Evolutionary conservation across 495 filamentous ascomycete genomes (phyloP), one percentile per base, ranked within the genome.

Genomic region (Aspergillus biplanus): DNA sequence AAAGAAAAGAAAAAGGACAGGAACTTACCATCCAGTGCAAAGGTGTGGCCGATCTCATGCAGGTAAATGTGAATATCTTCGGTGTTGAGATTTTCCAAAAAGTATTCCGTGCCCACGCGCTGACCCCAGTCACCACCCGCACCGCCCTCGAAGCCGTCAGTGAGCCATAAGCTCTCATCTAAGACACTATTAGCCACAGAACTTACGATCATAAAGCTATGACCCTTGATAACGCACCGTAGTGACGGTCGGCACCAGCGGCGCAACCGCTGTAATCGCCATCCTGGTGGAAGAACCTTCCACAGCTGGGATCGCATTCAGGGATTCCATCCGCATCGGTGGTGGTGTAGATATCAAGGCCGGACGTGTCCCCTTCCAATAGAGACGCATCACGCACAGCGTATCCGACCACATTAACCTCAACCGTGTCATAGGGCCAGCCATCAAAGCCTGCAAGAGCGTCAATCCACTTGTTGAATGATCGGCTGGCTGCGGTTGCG

Each of bases 151-250:
- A 67, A 67, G 50, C 57, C 65, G 44, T 63, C 65, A 21, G 56
- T 67, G 50, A 67, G 60, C 65, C 65, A 67, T 37, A 67, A 33
- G 58, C 65, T 67, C 47, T 67, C 57, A 37, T 67, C 65, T 67
- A 8, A 0, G 8, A 18, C 21, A 4, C 11, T 1, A 47, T 62
- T 33, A 66, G 49, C 34, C 39, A 44, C n/a, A 6, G 6, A 15
- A 12, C 2, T 11, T 39, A 39, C 18, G 15, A 33, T 6, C 9
- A 46, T 5, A 52, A 46, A 21, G 5, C 57, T 11, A 12, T 44
- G 8, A 13, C 4, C 11, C 7, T 39, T 39, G 37, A 13, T 39
- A 39, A 8, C 37, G n/a, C 48, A 63, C 65, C 65, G n/a, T 67
- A 64, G 37, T 67, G 65, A 18, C 61, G 61, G 18, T 64, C 65